Conservation (phyloP, 2,329 filamentous ascomycete genomes). For the Pseudodiploospora longispora region DNA sequence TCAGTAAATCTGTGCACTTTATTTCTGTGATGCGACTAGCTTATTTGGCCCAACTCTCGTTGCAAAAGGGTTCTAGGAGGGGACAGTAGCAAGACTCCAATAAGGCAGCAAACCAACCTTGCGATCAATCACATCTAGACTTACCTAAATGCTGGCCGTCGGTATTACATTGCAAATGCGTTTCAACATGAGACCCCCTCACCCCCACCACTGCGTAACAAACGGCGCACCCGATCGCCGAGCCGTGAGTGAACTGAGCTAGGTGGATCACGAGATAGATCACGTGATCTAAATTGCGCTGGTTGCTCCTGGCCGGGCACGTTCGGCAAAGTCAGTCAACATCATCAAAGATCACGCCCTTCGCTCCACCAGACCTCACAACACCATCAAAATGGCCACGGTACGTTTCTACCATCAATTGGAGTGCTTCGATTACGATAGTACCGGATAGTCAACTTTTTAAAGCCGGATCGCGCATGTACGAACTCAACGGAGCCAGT, state of each 20-base stretch:
- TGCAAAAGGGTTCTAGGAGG: too few relatives aligned
- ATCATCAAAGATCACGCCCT: constrained; percentile 40
- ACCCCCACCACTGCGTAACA: too few relatives aligned
- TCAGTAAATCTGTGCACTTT: background rate
- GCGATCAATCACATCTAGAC: too few relatives aligned
- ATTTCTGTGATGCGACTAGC: background rate
- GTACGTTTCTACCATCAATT: constrained; percentile 44
- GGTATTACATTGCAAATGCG: too few relatives aligned
- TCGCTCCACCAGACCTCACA: constrained; percentile 38
- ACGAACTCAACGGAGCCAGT: constrained; percentile 16
- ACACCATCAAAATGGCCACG: constrained; percentile 57
- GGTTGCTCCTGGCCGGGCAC: constrained; percentile 23
- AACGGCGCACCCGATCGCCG: too few relatives aligned
- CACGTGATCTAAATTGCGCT: constrained; percentile 24
- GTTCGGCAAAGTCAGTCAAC: constrained; percentile 40
- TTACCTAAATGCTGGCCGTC: background rate
- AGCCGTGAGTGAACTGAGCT: too few relatives aligned
- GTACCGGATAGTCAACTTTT: too few relatives aligned
- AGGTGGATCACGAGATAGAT: constrained; percentile 5
- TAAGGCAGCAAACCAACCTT: too few relatives aligned
- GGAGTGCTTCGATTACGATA: constrained; percentile 4
- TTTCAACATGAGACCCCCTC: too few relatives aligned
- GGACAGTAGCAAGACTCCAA: too few relatives aligned
- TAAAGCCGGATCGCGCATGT: too few relatives aligned
- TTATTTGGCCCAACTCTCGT: background rate